Conservation (phyloP, 108 stramenopile species). For the Nitzschia putrida region DNA sequence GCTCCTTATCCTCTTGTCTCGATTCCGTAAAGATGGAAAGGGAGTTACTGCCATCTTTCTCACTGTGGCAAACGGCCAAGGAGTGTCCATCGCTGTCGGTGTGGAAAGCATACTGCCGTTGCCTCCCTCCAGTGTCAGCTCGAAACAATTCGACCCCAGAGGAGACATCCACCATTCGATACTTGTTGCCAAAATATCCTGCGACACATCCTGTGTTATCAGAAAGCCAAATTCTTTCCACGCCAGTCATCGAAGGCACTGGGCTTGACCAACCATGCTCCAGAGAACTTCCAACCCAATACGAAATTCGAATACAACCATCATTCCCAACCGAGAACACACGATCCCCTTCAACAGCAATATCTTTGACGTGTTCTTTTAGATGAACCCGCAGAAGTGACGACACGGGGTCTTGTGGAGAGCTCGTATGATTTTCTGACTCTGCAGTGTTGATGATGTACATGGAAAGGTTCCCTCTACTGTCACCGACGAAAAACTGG, state of each 20-base stretch:
- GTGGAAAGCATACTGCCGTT: conserved; percentile 44
- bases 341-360: conserved; percentile 24
- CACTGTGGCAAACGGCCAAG: conserved; percentile 39
- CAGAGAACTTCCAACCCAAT: conserved; percentile 13
- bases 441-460: conserved; percentile 35
- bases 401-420: background rate
- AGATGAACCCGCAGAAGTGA: conserved; percentile 43
- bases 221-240: background rate
- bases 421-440: background rate
- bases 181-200: conserved; percentile 72
- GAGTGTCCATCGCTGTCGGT: background rate
- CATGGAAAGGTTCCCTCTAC: conserved; percentile 59
- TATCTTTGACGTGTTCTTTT: conserved; percentile 73
- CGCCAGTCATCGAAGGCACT: conserved; percentile 26
- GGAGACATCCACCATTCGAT: conserved; percentile 49
- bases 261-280: conserved; percentile 29
- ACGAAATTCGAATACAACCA: conserved; percentile 59
- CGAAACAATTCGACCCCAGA: conserved; percentile 66
- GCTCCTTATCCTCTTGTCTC: background rate
- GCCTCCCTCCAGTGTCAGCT: conserved; percentile 67
- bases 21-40: conserved; percentile 28
- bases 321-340: conserved; percentile 76
- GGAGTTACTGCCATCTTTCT: conserved; percentile 42
- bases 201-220: conserved; percentile 11
- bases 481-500: conserved; percentile 63